Conservation (phyloP, 768 basidiomycete genomes). For the Pleurotus djamor region DNA sequence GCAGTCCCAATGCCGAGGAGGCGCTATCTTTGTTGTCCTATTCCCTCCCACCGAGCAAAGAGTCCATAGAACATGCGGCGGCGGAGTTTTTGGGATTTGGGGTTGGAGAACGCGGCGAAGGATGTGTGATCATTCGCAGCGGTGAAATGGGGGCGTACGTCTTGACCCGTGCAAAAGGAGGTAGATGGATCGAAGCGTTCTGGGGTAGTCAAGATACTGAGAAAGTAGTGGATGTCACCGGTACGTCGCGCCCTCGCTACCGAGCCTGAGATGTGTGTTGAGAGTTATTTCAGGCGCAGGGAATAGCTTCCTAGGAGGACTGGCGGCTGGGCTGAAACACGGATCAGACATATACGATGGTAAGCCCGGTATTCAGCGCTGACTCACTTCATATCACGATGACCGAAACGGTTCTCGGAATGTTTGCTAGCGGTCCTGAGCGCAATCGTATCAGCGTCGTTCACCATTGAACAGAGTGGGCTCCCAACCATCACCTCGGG, state of each 20-base stretch:
- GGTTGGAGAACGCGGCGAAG: slow-evolving; percentile 45
- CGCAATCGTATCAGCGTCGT: slow-evolving; percentile 81
- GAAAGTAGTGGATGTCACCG: slow-evolving; percentile 81
- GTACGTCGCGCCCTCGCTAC: slow-evolving; percentile 28
- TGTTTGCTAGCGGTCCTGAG: slow-evolving; percentile 57
- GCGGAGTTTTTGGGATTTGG: slow-evolving; percentile 58
- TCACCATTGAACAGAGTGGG: slow-evolving; percentile 78
- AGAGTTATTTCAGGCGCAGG: slow-evolving; percentile 65
- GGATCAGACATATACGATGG: slow-evolving; percentile 67
- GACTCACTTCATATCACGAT: slow-evolving; percentile 1
- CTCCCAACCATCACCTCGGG: slow-evolving; percentile 51
- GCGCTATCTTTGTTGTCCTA: slow-evolving; percentile 66
- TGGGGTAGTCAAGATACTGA: slow-evolving; percentile 46
- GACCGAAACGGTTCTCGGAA: background rate
- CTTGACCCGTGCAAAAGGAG: slow-evolving; percentile 31
- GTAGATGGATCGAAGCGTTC: slow-evolving; percentile 73
- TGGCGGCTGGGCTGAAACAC: slow-evolving; percentile 68
- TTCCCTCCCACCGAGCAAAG: slow-evolving; percentile 42
- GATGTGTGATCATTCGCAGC: slow-evolving; percentile 72
- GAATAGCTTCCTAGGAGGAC: slow-evolving; percentile 84
- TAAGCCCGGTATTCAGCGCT: slow-evolving; percentile 24
- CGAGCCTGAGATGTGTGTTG: slow-evolving; percentile 6
- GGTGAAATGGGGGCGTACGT: slow-evolving; percentile 74
- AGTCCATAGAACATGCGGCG: slow-evolving; percentile 67
- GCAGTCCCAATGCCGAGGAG: slow-evolving; percentile 86